Conservation (phyloP, 495 filamentous ascomycete species). For the Recurvomyces mirabilis region DNA sequence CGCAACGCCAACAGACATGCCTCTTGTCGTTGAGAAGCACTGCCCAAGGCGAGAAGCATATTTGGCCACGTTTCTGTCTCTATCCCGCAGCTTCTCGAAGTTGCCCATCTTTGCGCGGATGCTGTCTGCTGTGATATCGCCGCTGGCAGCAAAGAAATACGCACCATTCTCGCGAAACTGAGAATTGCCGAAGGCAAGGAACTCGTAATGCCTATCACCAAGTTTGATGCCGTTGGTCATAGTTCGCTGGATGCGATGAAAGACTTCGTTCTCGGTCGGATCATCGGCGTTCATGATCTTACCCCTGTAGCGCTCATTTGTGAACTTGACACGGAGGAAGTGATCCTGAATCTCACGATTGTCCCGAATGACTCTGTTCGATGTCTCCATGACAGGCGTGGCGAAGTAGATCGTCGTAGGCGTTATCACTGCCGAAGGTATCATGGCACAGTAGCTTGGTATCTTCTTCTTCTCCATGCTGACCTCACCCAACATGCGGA, state of each 20-base stretch:
- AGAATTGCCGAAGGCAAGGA: slow-evolving; percentile 90
- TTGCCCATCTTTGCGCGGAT: slow-evolving; percentile 90
- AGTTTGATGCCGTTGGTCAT: slow-evolving; percentile 70
- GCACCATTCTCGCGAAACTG: slow-evolving; percentile 88
- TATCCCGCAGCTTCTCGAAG: slow-evolving; percentile 55
- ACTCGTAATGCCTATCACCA: slow-evolving; percentile 71
- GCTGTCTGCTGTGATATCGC: slow-evolving; percentile 49
- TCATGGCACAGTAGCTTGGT: slow-evolving; percentile 59
- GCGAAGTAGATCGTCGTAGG: slow-evolving; percentile 71
- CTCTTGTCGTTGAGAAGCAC: slow-evolving; percentile 86
- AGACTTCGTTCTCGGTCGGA: slow-evolving; percentile 56
- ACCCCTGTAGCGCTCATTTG: slow-evolving; percentile 62
- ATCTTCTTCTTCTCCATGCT: slow-evolving; percentile 42
- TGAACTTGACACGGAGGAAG: slow-evolving; percentile 87
- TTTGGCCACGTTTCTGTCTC: slow-evolving; percentile 53
- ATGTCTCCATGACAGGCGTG: slow-evolving; percentile 68
- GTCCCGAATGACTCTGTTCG: slow-evolving; percentile 73
- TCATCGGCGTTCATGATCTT: slow-evolving; percentile 45
- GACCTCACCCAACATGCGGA: slow-evolving; percentile 41
- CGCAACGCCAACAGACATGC: slow-evolving; percentile 42
- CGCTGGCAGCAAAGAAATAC: slow-evolving; percentile 67
- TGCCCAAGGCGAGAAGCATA: slow-evolving; percentile 81
- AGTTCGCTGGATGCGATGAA: slow-evolving; percentile 57
- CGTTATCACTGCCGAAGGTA: slow-evolving; percentile 67
- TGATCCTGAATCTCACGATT: slow-evolving; percentile 58